phyloP scores from a whole-genome alignment of 2,329 filamentous ascomycete genomes.

The Spiromastix sp. region DNA sequence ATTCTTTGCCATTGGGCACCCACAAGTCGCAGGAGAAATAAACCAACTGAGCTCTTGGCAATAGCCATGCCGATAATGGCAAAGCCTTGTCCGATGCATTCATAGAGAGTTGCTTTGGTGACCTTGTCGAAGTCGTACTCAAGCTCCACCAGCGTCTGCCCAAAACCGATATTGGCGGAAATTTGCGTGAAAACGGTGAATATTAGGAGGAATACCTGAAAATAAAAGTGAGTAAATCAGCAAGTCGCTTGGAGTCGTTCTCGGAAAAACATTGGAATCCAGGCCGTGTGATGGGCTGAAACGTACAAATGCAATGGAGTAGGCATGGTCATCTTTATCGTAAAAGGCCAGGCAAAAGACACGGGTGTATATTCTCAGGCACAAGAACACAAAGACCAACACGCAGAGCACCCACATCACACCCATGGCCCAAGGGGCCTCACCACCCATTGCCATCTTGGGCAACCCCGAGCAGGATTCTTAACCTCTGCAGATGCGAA shows the following conservation, averaged over 20 bases:
- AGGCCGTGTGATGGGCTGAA: not conserved
- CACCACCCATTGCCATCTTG: not conserved
- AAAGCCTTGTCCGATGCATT: conserved; percentile 24
- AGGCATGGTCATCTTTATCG: not conserved
- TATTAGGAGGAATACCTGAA: not conserved
- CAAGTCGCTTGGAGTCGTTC: no score
- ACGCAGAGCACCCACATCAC: conserved; percentile 18
- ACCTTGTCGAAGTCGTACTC: not conserved
- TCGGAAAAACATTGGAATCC: no score
- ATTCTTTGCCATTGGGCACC: conserved; percentile 13
- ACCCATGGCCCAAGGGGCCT: not conserved
- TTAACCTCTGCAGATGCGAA: no score
- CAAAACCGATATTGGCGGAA: not conserved
- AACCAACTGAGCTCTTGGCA: conserved; percentile 30
- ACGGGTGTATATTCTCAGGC: conserved; percentile 16
- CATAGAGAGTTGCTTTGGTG: not conserved
- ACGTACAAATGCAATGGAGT: no score
- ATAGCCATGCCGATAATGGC: conserved; percentile 30
- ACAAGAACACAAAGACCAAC: conserved; percentile 16
- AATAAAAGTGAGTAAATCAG: no score
- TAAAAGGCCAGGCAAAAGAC: not conserved
- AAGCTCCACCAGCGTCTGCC: not conserved
- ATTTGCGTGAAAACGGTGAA: not conserved
- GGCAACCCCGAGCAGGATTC: no score
- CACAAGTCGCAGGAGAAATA: conserved; percentile 32